Evolutionary conservation across 768 basidiomycete genomes (phyloP).

Genomic region (Cystobasidium onofrii): DNA sequence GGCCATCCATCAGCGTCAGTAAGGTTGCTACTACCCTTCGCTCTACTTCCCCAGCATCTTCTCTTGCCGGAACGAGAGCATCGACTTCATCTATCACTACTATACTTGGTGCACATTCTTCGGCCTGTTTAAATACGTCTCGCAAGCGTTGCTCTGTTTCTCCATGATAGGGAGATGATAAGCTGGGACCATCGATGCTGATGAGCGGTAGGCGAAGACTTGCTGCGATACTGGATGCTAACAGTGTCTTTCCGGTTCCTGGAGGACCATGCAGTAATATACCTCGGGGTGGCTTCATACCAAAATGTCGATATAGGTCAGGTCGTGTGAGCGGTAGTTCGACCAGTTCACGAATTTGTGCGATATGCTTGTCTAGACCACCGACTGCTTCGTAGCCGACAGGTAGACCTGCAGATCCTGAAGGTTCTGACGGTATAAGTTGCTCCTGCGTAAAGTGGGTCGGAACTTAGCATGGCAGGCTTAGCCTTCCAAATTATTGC

Average conservation of each 20-base stretch:
- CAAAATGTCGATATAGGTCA: constrained; percentile 68
- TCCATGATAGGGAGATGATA: constrained; percentile 91
- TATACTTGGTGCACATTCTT: constrained; percentile 74
- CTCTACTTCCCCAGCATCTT: constrained; percentile 90
- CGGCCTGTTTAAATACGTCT: constrained; percentile 79
- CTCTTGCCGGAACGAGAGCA: constrained; percentile 80
- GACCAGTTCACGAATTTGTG: constrained; percentile 71
- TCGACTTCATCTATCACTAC: constrained; percentile 94
- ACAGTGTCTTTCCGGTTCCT: constrained; percentile 94
- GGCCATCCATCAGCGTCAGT: constrained; percentile 85
- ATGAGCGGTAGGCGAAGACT: constrained; percentile 81
- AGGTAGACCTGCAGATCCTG: constrained; percentile 18
- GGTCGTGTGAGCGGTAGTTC: constrained; percentile 79
- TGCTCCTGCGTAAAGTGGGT: neutral
- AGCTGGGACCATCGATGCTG: constrained; percentile 87
- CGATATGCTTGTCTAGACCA: constrained; percentile 77
- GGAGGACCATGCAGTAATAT: constrained; percentile 91
- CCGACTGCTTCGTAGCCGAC: constrained; percentile 52
- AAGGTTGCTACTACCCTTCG: constrained; percentile 90
- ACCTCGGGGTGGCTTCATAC: constrained; percentile 93
- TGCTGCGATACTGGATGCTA: constrained; percentile 85
- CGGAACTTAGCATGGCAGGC: constrained; percentile 22
- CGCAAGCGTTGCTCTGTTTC: constrained; percentile 88
- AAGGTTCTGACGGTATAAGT: constrained; percentile 2
- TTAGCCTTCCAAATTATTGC: too few relatives aligned